Evolutionary conservation across 805 yeast species (phyloP), one percentile per base, ranked within the genome.

Genomic region (Starmera caribaea): DNA sequence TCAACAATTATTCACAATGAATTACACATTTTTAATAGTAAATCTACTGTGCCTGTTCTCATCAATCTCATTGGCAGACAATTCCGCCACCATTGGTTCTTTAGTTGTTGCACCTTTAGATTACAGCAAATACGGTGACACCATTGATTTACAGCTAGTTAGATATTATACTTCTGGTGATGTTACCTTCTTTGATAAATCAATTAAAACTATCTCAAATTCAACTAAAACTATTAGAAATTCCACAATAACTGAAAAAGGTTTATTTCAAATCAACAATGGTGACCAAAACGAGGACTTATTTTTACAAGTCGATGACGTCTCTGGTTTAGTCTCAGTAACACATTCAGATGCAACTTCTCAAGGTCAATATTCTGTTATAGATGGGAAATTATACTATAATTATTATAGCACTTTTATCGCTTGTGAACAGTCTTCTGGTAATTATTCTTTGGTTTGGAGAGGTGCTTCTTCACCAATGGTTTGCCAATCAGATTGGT

Each of bases 391-490:
- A 3, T 32, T 51, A 4, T 46, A 16, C 41, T 51, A 42, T 39
- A 37, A 44, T 31, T 50, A 51, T 36, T 52, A 46, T 28, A 38
- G 43, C 27, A 41, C 46, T 4, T 51, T 50, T 32, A 35, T 50
- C 14, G 56, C 56, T 1, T 51, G 56, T 38, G 27, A 45, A 41
- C 21, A 32, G 33, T 32, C 17, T 31, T 11, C 27, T 11, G 37
- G 44, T 10, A 31, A 43, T 21, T 50, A 49, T 32, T 30, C 41
- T 5, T 37, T 50, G n/a, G 39, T 45, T 30, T 52, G 56, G 56
- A 45, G 50, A 36, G 54, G 48, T 35, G 52, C 51, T 12, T 38
- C 49, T 3, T 48, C 52, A 9, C 40, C 38, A 24, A 47, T 47
- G 16, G 39, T 27, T 14, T 45, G 51, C 43, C 32, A 50, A 29